Base-by-base conservation (phyloP, 805 yeast species). In the Myxozyma kluyveri region DNA sequence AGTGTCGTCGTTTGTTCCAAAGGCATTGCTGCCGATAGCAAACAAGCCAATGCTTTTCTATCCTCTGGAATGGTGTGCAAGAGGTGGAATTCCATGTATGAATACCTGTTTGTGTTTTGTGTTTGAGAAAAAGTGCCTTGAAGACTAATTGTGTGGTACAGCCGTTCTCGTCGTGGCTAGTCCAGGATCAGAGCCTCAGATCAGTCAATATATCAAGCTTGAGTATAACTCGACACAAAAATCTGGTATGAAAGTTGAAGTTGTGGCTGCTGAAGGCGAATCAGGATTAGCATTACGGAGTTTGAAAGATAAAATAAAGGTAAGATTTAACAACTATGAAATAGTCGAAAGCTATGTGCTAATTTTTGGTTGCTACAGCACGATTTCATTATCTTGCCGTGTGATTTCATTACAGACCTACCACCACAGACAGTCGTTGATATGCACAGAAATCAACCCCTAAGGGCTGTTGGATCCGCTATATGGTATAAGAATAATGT, bases 381-480 rank as follows among this genome's bases (percentile, higher is more conserved):
- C 31, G 83, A 83, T 65, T 83, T 88, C 63, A 87, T 89, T n/a
- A 69, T 93, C 29, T 70, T 93, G 49, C 97, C 98, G 5, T 91
- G 97, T 71, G 99, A 95, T 68, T 87, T 93, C 66, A 75, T 95
- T 48, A 89, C 98, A 1, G 91, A 90, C 65, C 73, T 91, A 35
- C 96, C 96, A 2, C 96, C 98, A 9, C 91, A 87, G 63, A 84
- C 84, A 18, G 75, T 93, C 29, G 81, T 89, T 41, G 96, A 91
- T 64, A 86, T 84, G 45, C 90, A 83, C 67, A 75, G 96, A 63
- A 83, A 83, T 59, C 81, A 83, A 62, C 80, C 78, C 21, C 84
- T 79, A 37, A 70, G 74, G 26, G 88, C 86, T 57, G 68, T 86
- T 42, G 93, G 95, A 5, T 75, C 88, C 70, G 75, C 86, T 33